A percentile compares a stretch with the other conserved stretches of the same genome.
These are phyloP conservation scores for Cyamopsis tetragonoloba DNA, from an alignment of 306 rosid genomes.

Conservation along the genomic window DNA sequence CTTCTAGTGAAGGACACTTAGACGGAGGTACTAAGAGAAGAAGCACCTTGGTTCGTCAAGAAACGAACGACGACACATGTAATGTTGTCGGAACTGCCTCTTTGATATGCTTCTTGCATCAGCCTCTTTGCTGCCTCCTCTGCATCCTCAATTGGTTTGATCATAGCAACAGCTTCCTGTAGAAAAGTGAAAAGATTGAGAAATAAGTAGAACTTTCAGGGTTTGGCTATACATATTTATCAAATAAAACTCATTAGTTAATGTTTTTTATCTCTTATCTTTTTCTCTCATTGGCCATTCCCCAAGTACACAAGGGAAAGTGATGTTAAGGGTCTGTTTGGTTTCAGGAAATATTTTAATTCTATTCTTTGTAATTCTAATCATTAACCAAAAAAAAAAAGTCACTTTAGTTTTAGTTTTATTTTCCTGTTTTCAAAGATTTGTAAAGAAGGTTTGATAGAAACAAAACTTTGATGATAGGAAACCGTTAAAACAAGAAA, in stretches of 20 bases:
- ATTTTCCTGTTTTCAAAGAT: neutral
- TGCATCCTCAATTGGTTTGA: conserved; percentile 81
- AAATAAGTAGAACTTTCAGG: neutral
- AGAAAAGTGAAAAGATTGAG: neutral
- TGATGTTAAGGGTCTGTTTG: neutral
- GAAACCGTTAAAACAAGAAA: too few species aligned
- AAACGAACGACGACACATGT: conserved; percentile 93
- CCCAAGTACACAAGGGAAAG: neutral
- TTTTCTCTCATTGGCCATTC: too few species aligned
- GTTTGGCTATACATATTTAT: neutral
- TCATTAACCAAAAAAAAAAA: too few species aligned
- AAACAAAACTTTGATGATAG: neutral
- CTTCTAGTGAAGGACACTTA: conserved; percentile 18
- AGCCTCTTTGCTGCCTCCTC: conserved; percentile 90
- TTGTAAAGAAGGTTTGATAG: neutral
- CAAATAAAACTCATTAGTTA: neutral
- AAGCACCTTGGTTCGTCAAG: conserved; percentile 58
- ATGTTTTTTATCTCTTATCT: neutral
- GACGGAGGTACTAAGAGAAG: conserved; percentile 53
- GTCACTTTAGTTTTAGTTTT: neutral
- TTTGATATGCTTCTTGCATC: conserved; percentile 89
- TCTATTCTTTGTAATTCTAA: neutral
- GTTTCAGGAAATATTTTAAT: neutral
- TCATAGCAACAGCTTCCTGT: conserved; percentile 92
- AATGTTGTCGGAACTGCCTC: conserved; percentile 95